A percentile compares a stretch with the other conserved stretches of the same genome.
These are phyloP conservation scores for Debaryomycetaceae sp. DNA, from an alignment of 1,139 yeast genomes.

Conservation along the genomic window DNA sequence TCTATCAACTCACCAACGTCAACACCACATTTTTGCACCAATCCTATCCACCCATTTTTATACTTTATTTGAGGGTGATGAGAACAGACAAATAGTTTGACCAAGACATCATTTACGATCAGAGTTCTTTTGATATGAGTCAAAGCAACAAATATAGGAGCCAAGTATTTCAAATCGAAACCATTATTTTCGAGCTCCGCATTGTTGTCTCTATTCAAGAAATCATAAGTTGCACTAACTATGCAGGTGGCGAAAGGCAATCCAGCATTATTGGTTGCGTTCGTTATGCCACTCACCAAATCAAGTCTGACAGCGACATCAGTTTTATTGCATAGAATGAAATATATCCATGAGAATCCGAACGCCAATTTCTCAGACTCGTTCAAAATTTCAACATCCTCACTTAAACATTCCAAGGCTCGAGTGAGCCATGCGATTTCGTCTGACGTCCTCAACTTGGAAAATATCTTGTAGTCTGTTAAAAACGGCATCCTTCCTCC, in stretches of 20 bases:
- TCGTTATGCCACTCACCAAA: neutral
- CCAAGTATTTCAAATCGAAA: conserved; percentile 22
- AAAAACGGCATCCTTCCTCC: conserved; percentile 44
- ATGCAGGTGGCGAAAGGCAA: conserved; percentile 13
- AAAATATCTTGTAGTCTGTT: conserved; percentile 42
- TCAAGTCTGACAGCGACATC: neutral
- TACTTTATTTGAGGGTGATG: conserved; percentile 45
- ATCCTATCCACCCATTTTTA: conserved; percentile 75
- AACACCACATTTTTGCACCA: conserved; percentile 55
- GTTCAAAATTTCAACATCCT: neutral
- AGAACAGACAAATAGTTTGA: conserved; percentile 48
- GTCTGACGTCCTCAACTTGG: conserved; percentile 40
- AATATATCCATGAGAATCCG: conserved; percentile 2
- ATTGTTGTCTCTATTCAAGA: conserved; percentile 15
- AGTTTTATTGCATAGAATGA: neutral
- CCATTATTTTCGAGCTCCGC: conserved; percentile 15
- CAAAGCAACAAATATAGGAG: conserved; percentile 44
- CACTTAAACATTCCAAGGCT: conserved; percentile 28
- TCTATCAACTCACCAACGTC: conserved; percentile 65
- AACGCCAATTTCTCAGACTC: neutral
- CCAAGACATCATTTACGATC: conserved; percentile 27
- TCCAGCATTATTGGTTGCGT: conserved; percentile 16
- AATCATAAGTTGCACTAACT: conserved; percentile 13
- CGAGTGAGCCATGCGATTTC: conserved; percentile 54
- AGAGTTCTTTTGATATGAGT: conserved; percentile 29